These are phyloP conservation scores for Lasiosphaeriaceae sp. DNA, from an alignment of 495 filamentous ascomycete species.

Conservation along the genomic window DNA sequence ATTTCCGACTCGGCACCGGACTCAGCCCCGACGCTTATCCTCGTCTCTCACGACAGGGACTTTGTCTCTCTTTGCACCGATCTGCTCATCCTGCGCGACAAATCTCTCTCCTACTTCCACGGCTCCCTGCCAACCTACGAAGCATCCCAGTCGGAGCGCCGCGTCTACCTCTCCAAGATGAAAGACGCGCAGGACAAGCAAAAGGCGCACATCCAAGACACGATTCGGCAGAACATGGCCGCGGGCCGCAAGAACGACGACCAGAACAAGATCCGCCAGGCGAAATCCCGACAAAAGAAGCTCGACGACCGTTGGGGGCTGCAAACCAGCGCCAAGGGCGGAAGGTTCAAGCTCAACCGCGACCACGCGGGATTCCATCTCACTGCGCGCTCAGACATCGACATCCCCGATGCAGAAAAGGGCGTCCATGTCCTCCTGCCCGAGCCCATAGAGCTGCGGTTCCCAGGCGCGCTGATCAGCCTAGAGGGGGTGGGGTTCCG, in stretches of 20 bases:
- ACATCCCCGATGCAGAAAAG: constrained; percentile 62
- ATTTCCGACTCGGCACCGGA: constrained; percentile 33
- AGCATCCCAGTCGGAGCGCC: constrained; percentile 58
- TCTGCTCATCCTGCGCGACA: constrained; percentile 68
- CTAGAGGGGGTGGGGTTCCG: constrained; percentile 61
- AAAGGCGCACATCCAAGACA: constrained; percentile 70
- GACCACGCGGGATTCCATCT: constrained; percentile 61
- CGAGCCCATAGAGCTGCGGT: constrained; percentile 61
- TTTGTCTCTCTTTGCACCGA: constrained; percentile 72
- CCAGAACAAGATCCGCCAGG: constrained; percentile 74
- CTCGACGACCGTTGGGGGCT: constrained; percentile 75
- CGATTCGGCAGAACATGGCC: constrained; percentile 64
- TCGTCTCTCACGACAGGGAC: constrained; percentile 77
- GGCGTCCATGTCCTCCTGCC: constrained; percentile 55
- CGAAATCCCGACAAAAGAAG: constrained; percentile 74
- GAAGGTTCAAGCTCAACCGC: constrained; percentile 73
- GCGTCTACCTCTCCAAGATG: constrained; percentile 63
- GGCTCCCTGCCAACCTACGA: constrained; percentile 70
- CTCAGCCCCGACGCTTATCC: constrained; percentile 52
- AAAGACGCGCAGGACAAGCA: constrained; percentile 76
- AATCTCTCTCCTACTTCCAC: constrained; percentile 61
- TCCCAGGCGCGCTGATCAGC: constrained; percentile 67
- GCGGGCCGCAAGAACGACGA: constrained; percentile 68
- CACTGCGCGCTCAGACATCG: constrained; percentile 59
- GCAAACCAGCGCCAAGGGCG: constrained; percentile 64